phyloP scores from a whole-genome alignment of 2,329 filamentous ascomycete genomes.

The Ceratocystis huliohia region DNA sequence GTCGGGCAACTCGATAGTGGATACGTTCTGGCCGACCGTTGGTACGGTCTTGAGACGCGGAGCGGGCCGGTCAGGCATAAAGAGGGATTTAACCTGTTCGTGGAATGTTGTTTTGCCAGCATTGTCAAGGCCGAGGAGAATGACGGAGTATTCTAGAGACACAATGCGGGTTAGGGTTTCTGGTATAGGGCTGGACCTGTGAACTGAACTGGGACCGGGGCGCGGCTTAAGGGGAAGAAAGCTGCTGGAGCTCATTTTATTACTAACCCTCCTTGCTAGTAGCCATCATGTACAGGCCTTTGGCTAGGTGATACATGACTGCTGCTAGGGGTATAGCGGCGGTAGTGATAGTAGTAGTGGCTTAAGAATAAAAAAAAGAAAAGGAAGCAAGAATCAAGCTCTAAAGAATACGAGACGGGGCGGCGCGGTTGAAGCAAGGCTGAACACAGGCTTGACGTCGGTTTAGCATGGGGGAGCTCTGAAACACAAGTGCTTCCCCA shows the following conservation, averaged over 20 bases:
- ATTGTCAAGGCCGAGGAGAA: slow-evolving; percentile 93
- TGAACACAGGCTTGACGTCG: background rate
- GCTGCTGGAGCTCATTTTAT: background rate
- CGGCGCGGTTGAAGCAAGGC: background rate
- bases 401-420: background rate
- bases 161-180: slow-evolving; percentile 17
- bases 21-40: slow-evolving; percentile 93
- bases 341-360: background rate
- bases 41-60: slow-evolving; percentile 78
- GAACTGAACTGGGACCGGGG: too few relatives aligned
- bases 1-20: slow-evolving; percentile 76
- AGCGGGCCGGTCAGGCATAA: slow-evolving; percentile 48
- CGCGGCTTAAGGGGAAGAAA: background rate
- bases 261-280: slow-evolving; percentile 84
- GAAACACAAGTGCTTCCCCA: background rate
- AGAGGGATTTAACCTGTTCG: slow-evolving; percentile 87
- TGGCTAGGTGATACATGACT: slow-evolving; percentile 86
- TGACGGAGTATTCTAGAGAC: slow-evolving; percentile 76
- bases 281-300: slow-evolving; percentile 85
- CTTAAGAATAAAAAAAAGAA: background rate
- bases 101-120: slow-evolving; percentile 97
- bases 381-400: background rate
- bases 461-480: background rate
- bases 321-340: background rate
- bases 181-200: background rate